Evolutionary conservation across 352 stramenopile species (phyloP).

Genomic region (Globisporangium spinosum): DNA sequence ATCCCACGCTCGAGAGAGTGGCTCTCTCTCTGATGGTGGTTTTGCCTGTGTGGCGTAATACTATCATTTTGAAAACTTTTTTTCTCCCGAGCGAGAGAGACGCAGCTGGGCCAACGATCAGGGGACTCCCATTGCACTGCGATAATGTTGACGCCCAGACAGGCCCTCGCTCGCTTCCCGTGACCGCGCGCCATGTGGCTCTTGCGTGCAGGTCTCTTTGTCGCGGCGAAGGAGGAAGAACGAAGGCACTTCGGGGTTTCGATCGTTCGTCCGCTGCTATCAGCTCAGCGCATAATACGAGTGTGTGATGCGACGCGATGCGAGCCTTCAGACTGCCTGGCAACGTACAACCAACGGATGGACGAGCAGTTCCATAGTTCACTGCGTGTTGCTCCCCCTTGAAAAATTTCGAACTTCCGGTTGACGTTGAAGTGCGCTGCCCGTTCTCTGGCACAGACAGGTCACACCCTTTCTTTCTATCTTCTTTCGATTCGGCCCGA

Average conservation of each 20-base stretch:
- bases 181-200: background rate
- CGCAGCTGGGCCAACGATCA: background rate
- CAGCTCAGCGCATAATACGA: background rate
- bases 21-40: background rate
- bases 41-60: background rate
- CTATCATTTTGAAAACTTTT: background rate
- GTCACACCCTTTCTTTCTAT: background rate
- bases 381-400: background rate
- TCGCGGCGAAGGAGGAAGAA: background rate
- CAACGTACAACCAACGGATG: background rate
- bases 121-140: too few relatives aligned
- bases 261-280: background rate
- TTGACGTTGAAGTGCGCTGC: slow-evolving; percentile 10
- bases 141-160: background rate
- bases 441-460: background rate
- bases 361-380: background rate
- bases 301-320: background rate
- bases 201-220: background rate
- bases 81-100: background rate
- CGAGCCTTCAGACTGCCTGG: background rate
- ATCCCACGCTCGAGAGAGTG: background rate
- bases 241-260: background rate
- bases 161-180: background rate
- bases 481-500: slow-evolving; percentile 5
- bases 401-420: slow-evolving; percentile 5